Evolutionary conservation across 1,284 basidiomycete species (phyloP).

Genomic region (Coniophora puteana): DNA sequence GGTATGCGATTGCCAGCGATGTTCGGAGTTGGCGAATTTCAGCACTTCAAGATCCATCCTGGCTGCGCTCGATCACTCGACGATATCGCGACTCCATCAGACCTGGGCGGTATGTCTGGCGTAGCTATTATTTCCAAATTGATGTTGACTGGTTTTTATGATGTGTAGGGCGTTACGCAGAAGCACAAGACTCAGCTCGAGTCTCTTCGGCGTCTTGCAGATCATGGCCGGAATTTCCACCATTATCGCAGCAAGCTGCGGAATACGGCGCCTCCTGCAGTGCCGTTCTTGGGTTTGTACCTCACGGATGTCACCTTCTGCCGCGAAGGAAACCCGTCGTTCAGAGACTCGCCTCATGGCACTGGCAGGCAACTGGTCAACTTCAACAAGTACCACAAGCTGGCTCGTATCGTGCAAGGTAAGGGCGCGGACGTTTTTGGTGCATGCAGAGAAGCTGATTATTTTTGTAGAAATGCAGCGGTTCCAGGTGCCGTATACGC

Average conservation of each 20-base stretch:
- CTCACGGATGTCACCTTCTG: constrained; percentile 95
- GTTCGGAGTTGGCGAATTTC: constrained; percentile 83
- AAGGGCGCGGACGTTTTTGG: constrained; percentile 10
- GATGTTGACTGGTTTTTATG: too few relatives aligned
- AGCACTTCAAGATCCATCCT: constrained; percentile 91
- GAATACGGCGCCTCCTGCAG: constrained; percentile 81
- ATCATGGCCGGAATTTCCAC: constrained; percentile 89
- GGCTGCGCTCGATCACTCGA: constrained; percentile 92
- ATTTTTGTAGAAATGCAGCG: constrained; percentile 78
- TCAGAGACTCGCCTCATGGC: constrained; percentile 76
- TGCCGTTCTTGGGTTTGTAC: constrained; percentile 93
- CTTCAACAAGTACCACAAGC: constrained; percentile 92
- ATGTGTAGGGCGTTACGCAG: constrained; percentile 72
- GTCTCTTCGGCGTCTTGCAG: constrained; percentile 78
- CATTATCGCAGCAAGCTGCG: constrained; percentile 85
- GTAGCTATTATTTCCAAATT: constrained; percentile 7
- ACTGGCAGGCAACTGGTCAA: constrained; percentile 85
- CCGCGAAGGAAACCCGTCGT: constrained; percentile 89
- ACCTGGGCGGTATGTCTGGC: constrained; percentile 81
- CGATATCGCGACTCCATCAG: constrained; percentile 85
- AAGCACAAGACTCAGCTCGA: constrained; percentile 86
- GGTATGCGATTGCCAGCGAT: constrained; percentile 60
- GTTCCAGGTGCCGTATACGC: constrained; percentile 84
- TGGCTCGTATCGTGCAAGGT: constrained; percentile 87
- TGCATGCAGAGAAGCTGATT: constrained; percentile 5